phyloP scores from a whole-genome alignment of 2,329 filamentous ascomycete species.

The Diaporthe helianthi region DNA sequence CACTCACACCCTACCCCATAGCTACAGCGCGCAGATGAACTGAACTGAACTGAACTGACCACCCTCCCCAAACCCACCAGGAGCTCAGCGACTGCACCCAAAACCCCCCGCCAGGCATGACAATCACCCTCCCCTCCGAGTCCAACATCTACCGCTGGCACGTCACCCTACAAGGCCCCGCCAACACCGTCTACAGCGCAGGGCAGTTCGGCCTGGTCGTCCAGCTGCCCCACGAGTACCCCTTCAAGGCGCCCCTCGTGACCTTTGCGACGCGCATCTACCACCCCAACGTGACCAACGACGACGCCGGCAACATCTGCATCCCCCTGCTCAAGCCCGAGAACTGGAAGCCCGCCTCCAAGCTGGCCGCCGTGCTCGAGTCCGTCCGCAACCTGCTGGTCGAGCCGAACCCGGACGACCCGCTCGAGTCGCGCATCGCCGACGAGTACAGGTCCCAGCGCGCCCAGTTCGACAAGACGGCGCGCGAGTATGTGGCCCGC shows the following conservation, averaged over 20 bases:
- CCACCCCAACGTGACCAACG: slow-evolving; percentile 93
- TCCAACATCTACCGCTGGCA: slow-evolving; percentile 61
- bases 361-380: slow-evolving; percentile 76
- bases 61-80: slow-evolving; percentile 44
- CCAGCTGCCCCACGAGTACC: slow-evolving; percentile 79
- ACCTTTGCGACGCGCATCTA: slow-evolving; percentile 90
- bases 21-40: background rate
- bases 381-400: slow-evolving; percentile 76
- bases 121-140: slow-evolving; percentile 54
- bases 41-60: background rate
- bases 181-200: slow-evolving; percentile 59
- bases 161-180: slow-evolving; percentile 54
- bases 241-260: slow-evolving; percentile 85
- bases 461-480: slow-evolving; percentile 75
- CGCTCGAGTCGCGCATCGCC: slow-evolving; percentile 85
- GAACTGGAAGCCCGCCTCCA: slow-evolving; percentile 90
- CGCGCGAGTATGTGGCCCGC: slow-evolving; percentile 73
- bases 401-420: slow-evolving; percentile 88
- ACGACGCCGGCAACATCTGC: slow-evolving; percentile 84
- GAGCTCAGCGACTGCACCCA: slow-evolving; percentile 60
- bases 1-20: background rate
- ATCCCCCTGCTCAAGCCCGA: slow-evolving; percentile 82
- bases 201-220: slow-evolving; percentile 79
- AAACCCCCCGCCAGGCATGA: slow-evolving; percentile 55
- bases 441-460: slow-evolving; percentile 79